phyloP scores from a whole-genome alignment of 805 yeast species.

The Wickerhamiella musiphila region DNA sequence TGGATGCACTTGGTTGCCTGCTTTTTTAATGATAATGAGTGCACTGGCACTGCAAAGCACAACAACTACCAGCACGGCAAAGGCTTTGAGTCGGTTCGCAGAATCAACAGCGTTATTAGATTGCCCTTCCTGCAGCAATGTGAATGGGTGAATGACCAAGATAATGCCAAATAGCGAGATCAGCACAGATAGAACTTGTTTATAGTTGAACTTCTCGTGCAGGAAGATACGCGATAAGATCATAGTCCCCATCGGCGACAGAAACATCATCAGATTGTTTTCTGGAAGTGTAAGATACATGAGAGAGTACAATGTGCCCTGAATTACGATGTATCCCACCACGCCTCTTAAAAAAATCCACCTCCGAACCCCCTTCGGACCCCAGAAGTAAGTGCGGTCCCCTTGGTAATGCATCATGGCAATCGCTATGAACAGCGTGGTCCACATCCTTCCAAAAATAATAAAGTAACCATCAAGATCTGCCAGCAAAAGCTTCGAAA shows the following conservation, averaged over 20 bases:
- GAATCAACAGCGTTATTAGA: too few species aligned
- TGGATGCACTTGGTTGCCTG: conserved; percentile 69
- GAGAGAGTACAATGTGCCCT: conserved; percentile 58
- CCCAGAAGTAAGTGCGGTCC: conserved; percentile 49
- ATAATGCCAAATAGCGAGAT: conserved; percentile 61
- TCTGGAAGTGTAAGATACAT: conserved; percentile 63
- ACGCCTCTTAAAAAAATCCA: conserved; percentile 45
- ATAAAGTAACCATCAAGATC: conserved; percentile 21
- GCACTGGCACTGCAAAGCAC: conserved; percentile 8
- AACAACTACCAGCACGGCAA: conserved; percentile 44
- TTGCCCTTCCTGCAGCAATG: too few species aligned
- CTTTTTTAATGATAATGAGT: conserved; percentile 36
- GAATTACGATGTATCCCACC: conserved; percentile 67
- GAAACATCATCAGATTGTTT: conserved; percentile 62
- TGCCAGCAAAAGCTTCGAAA: conserved; percentile 11
- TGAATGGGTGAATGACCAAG: conserved; percentile 65
- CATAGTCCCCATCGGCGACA: conserved; percentile 63
- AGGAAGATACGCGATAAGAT: conserved; percentile 51
- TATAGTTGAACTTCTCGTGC: conserved; percentile 43
- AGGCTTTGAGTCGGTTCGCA: too few species aligned
- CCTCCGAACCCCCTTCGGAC: conserved; percentile 40
- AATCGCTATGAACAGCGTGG: conserved; percentile 46
- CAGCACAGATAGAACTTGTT: conserved; percentile 54
- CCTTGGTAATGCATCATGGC: conserved; percentile 34
- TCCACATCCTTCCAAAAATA: conserved; percentile 54